phyloP scores from a whole-genome alignment of 768 basidiomycete species.

The Mycena rosella region DNA sequence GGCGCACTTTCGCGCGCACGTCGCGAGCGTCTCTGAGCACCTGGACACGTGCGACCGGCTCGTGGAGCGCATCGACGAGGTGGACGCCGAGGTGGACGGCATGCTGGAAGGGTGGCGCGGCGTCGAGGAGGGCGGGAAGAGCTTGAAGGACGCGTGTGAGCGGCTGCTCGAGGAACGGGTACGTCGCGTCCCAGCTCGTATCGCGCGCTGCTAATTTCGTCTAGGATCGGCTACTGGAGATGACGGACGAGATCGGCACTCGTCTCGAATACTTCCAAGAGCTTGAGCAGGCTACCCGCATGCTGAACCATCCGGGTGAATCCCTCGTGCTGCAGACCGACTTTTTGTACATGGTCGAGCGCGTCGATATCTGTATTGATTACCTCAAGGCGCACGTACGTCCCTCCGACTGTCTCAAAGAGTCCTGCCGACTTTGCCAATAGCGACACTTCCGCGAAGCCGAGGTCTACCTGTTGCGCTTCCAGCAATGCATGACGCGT shows the following conservation, averaged over 20 bases:
- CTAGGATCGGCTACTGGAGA: constrained; percentile 81
- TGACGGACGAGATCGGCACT: constrained; percentile 86
- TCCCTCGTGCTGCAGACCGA: constrained; percentile 91
- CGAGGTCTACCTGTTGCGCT: constrained; percentile 94
- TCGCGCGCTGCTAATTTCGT: background rate
- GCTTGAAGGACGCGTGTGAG: constrained; percentile 92
- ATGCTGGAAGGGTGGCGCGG: constrained; percentile 90
- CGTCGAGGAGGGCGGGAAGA: constrained; percentile 94
- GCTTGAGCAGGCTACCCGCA: constrained; percentile 91
- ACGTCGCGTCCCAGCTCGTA: constrained; percentile 42
- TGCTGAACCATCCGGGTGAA: constrained; percentile 95
- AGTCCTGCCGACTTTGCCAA: background rate
- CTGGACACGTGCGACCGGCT: constrained; percentile 83
- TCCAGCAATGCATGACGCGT: constrained; percentile 98
- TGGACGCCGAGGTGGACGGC: constrained; percentile 78
- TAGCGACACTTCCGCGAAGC: constrained; percentile 94
- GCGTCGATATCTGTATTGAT: constrained; percentile 94
- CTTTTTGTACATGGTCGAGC: constrained; percentile 96
- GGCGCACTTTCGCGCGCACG: constrained; percentile 89
- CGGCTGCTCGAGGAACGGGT: constrained; percentile 91
- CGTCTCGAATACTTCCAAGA: constrained; percentile 95
- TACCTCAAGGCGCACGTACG: constrained; percentile 90
- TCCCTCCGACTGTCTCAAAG: constrained; percentile 14
- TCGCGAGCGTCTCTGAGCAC: constrained; percentile 81
- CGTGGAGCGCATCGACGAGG: constrained; percentile 76